A percentile compares a stretch with the other conserved stretches of the same genome.
Evolutionary conservation across 768 basidiomycete genomes (phyloP).

Genomic region (Psilocybe cyanescens): DNA sequence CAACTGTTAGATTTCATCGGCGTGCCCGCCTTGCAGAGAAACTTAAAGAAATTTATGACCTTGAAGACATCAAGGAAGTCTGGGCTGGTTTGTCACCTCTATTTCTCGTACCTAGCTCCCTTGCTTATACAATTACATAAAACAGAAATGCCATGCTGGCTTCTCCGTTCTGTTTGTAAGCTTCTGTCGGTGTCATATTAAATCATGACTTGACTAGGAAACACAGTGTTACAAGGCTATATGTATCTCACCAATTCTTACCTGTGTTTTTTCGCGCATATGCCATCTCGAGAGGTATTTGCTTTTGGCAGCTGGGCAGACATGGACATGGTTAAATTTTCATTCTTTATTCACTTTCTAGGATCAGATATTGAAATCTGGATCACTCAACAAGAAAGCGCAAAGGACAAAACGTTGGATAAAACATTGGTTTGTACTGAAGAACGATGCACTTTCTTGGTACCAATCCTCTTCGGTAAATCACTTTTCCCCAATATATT

Average conservation of each 20-base stretch:
- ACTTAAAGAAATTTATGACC: constrained; percentile 84
- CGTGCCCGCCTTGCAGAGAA: constrained; percentile 83
- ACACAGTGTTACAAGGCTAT: constrained; percentile 90
- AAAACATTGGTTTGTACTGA: constrained; percentile 95
- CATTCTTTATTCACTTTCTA: constrained; percentile 32
- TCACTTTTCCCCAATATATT: not conserved
- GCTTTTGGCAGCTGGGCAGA: not conserved
- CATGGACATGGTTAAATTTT: not conserved
- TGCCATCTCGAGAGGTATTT: constrained; percentile 85
- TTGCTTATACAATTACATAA: constrained; percentile 8
- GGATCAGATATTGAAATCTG: constrained; percentile 94
- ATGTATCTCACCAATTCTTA: constrained; percentile 95
- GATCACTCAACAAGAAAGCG: constrained; percentile 85
- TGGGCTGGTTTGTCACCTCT: constrained; percentile 61
- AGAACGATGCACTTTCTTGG: constrained; percentile 97
- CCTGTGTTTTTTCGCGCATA: constrained; percentile 95
- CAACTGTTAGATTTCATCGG: constrained; percentile 71
- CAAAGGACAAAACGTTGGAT: constrained; percentile 90
- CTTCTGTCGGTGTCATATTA: constrained; percentile 21
- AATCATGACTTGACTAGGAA: not conserved
- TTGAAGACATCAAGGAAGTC: constrained; percentile 84
- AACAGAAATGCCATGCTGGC: constrained; percentile 92
- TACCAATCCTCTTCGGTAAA: constrained; percentile 89
- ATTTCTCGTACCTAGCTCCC: not conserved
- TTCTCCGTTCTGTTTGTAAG: constrained; percentile 87